Evolutionary conservation across 352 stramenopile species (phyloP).

Genomic region (Pythium coloratum): DNA sequence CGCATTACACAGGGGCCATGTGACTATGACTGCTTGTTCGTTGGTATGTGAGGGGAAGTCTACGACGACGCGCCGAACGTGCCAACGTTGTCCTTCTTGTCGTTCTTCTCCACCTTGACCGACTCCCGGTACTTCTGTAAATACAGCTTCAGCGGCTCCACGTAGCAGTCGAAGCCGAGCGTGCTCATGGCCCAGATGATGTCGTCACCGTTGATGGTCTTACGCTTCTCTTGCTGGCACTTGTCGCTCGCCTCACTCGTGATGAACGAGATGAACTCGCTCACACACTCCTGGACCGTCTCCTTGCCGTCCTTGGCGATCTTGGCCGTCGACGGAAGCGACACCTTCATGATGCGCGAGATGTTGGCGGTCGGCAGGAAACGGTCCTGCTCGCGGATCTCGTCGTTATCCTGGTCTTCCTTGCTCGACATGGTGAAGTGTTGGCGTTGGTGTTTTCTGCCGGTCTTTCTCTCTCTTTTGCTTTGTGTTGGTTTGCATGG

Average conservation of each 20-base stretch:
- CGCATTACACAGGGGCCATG: background rate
- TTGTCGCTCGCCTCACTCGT: constrained; percentile 98
- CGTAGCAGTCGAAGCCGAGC: constrained; percentile 99
- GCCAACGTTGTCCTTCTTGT: constrained; percentile 90
- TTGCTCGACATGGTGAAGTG: constrained; percentile 62
- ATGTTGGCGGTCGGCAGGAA: constrained; percentile 99
- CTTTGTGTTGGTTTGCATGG: constrained; percentile 17
- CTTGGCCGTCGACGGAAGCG: constrained; percentile 97
- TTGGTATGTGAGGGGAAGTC: background rate
- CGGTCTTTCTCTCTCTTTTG: constrained; percentile 1
- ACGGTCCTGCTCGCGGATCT: constrained; percentile 95
- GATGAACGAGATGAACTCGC: constrained; percentile 99
- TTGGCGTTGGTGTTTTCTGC: background rate
- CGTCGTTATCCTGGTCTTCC: constrained; percentile 86
- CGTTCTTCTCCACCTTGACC: constrained; percentile 89
- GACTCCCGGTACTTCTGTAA: constrained; percentile 98
- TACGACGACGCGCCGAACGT: constrained; percentile 85
- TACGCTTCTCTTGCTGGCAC: constrained; percentile 99
- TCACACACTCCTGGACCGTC: constrained; percentile 99
- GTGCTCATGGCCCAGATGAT: constrained; percentile 99
- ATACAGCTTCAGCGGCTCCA: constrained; percentile 99
- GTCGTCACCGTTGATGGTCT: constrained; percentile 99
- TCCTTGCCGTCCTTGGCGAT: constrained; percentile 99
- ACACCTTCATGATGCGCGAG: constrained; percentile 99
- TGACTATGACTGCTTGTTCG: background rate